These are phyloP conservation scores for Suillus fuscotomentosus DNA, from an alignment of 768 basidiomycete genomes.

Conservation along the genomic window DNA sequence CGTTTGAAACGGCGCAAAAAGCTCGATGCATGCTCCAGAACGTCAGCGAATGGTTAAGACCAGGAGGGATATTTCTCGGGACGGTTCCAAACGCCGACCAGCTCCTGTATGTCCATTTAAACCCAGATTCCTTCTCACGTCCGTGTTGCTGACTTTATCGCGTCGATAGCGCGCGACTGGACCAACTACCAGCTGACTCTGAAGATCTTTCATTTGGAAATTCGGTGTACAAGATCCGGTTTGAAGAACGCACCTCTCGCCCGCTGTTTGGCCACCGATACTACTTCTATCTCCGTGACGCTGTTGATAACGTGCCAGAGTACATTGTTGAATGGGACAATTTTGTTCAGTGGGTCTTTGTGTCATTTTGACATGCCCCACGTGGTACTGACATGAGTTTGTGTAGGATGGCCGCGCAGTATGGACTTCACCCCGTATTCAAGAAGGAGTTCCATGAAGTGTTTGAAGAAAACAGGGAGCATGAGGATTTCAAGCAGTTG, in stretches of 20 bases:
- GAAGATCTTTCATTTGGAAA: slow-evolving; percentile 85
- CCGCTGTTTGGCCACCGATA: slow-evolving; percentile 89
- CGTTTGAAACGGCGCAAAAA: slow-evolving; percentile 89
- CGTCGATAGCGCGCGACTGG: slow-evolving; percentile 61
- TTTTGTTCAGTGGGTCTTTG: slow-evolving; percentile 68
- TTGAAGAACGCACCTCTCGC: slow-evolving; percentile 64
- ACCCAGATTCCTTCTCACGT: background rate
- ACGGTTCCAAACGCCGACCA: slow-evolving; percentile 90
- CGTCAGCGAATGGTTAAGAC: slow-evolving; percentile 73
- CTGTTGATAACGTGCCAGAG: slow-evolving; percentile 96
- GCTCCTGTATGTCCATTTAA: slow-evolving; percentile 61
- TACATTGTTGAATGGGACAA: slow-evolving; percentile 96
- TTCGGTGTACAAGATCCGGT: slow-evolving; percentile 84
- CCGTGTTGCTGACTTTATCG: background rate
- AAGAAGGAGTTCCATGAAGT: slow-evolving; percentile 90
- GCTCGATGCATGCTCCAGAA: slow-evolving; percentile 92
- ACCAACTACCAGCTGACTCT: slow-evolving; percentile 61
- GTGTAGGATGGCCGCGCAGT: slow-evolving; percentile 78
- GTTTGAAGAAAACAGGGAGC: slow-evolving; percentile 76
- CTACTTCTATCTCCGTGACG: slow-evolving; percentile 90
- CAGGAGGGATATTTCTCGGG: slow-evolving; percentile 93
- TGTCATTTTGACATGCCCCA: background rate
- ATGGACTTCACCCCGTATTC: slow-evolving; percentile 71
- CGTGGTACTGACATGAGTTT: slow-evolving; percentile 12
- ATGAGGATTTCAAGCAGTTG: slow-evolving; percentile 79